Base-by-base conservation (phyloP, 352 stramenopile species). In the Phytophthora capsici region DNA sequence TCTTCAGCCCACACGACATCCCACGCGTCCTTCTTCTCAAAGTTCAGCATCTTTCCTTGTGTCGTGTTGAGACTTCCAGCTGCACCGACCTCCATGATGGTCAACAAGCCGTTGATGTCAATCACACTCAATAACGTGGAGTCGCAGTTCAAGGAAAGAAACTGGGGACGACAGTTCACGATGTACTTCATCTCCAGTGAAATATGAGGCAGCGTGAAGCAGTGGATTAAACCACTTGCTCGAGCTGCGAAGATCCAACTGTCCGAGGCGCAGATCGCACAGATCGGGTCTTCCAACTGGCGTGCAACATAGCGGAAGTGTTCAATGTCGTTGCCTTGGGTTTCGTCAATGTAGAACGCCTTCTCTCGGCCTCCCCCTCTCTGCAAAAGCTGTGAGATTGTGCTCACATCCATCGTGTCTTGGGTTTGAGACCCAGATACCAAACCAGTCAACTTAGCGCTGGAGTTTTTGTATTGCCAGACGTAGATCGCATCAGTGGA, bases 401-500 rank as follows among this genome's bases (percentile, higher is more conserved):
- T 76, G 50, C 67, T 78, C 16, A 90, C 61, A 48, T 87, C 82
- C 62, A 85, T 71, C 8, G 59, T 53, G 30, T 78, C 78, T 23
- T 73, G 49, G 30, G 75, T 84, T 23, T 53, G 41, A 25, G 43
- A 64, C 30, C 75, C 73, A 3, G 65, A 75, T 16, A 82, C 84
- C 1, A 91, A 68, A 6, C 84, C 81, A 26, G 86, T 91, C 36
- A 95, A 69, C 50, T 95, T 93, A 34, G 85, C 64, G 51, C 76
- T 92, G 0, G 82, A 86, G 30, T 92, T 93, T 36, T 88, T 91
- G 67, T 98, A 98, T 75, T 98, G 94, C 94, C 94, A 98, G 0
- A 95, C 82, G 66, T 97, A 98, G 17, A 98, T 93, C 4, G 83
- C 88, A 38, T 94, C 82, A 2, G 81, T 73, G 6, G 80, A 92